Evolutionary conservation across 257 asterid genomes (phyloP).

Genomic region (Eucommia ulmoides): DNA sequence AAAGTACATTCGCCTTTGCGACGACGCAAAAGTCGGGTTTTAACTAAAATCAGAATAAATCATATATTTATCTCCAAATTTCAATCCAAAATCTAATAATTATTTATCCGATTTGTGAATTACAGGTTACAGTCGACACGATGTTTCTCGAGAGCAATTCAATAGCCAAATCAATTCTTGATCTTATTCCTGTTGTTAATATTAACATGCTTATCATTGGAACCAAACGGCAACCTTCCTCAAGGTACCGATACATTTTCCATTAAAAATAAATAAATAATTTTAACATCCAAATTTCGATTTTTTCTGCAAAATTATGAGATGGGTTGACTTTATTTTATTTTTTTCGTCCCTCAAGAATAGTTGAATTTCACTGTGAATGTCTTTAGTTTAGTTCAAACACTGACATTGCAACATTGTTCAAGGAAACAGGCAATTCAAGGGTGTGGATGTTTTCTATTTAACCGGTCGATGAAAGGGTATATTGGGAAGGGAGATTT

Average conservation of each 20-base stretch:
- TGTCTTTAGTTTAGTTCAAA: neutral
- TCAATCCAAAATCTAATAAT: neutral
- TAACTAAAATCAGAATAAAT: neutral
- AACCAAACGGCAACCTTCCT: slow-evolving; percentile 29
- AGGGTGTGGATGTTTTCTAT: neutral
- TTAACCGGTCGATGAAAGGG: slow-evolving; percentile 39
- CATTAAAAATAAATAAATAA: too few relatives aligned
- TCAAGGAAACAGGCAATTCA: neutral
- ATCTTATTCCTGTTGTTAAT: slow-evolving; percentile 47
- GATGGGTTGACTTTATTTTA: neutral
- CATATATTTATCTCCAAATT: neutral
- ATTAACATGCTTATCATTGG: slow-evolving; percentile 57
- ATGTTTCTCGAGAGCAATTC: slow-evolving; percentile 75
- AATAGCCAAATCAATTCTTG: slow-evolving; percentile 53
- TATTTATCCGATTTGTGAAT: neutral
- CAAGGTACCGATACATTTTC: slow-evolving; percentile 19
- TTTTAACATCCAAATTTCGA: too few relatives aligned
- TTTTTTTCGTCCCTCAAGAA: neutral
- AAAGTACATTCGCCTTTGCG: slow-evolving; percentile 54
- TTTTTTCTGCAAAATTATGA: neutral
- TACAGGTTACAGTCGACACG: slow-evolving; percentile 60
- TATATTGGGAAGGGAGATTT: slow-evolving; percentile 49
- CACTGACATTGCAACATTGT: neutral
- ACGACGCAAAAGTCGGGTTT: slow-evolving; percentile 39
- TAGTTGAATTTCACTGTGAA: neutral